Evolutionary conservation across 2,329 filamentous ascomycete species (phyloP).

Genomic region (Curvularia eragrostidis): DNA sequence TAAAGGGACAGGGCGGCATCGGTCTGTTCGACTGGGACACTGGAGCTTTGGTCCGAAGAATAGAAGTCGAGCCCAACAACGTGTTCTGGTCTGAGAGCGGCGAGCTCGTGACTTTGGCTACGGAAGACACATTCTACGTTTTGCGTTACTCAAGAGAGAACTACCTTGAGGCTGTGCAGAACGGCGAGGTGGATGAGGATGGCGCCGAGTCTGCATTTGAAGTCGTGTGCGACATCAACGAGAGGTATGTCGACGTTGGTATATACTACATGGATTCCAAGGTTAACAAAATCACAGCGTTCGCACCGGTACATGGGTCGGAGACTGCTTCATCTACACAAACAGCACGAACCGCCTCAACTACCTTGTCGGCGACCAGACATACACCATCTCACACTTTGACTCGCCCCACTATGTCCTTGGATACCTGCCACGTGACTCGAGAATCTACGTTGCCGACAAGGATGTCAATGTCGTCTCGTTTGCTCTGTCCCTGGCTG

Average conservation of each 20-base stretch:
- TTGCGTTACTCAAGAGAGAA: conserved; percentile 88
- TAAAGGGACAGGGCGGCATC: conserved; percentile 92
- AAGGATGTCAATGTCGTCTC: conserved; percentile 94
- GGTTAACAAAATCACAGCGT: conserved; percentile 62
- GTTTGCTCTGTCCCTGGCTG: conserved; percentile 86
- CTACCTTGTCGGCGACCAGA: conserved; percentile 97
- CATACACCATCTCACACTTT: conserved; percentile 96
- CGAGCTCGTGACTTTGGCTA: conserved; percentile 89
- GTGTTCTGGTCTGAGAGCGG: conserved; percentile 98
- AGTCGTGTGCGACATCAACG: conserved; percentile 92
- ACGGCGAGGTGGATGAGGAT: conserved; percentile 83
- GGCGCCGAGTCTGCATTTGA: conserved; percentile 96
- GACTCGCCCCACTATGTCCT: conserved; percentile 94
- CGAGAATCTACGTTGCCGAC: conserved; percentile 92
- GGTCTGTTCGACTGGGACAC: conserved; percentile 97
- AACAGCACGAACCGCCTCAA: conserved; percentile 96
- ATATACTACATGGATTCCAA: background rate
- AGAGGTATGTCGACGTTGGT: conserved; percentile 68
- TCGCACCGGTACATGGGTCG: conserved; percentile 95
- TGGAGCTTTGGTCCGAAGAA: conserved; percentile 85
- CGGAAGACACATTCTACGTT: conserved; percentile 95
- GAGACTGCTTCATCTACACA: conserved; percentile 98
- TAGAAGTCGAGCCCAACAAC: conserved; percentile 75
- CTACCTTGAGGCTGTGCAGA: conserved; percentile 82
- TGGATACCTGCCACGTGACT: conserved; percentile 93